Percentiles rank a stretch among this genome's conserved stretches.
Conservation (phyloP, 2,329 filamentous ascomycete species). For the Venturia oleaginea region DNA sequence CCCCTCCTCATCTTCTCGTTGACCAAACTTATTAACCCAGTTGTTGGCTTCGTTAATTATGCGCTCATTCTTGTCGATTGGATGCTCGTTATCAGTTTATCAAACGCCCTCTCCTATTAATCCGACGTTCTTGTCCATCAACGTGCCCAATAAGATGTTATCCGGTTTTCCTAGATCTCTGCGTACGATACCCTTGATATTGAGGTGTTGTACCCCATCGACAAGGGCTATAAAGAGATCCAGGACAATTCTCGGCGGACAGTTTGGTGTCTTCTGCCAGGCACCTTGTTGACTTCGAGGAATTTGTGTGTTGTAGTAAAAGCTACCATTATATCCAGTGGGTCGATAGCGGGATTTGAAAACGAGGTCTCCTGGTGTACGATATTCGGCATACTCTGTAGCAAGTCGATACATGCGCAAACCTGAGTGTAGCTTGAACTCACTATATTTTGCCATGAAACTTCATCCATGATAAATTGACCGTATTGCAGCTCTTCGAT, state of each 20-base stretch:
- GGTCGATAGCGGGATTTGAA: neutral
- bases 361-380: neutral
- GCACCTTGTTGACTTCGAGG: neutral
- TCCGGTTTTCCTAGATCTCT: neutral
- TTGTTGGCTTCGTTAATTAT: no score
- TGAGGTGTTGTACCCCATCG: neutral
- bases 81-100: no score
- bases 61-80: no score
- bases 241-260: neutral
- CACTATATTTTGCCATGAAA: neutral
- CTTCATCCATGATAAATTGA: neutral
- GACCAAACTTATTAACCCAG: no score
- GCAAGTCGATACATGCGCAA: neutral
- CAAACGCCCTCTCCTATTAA: no score
- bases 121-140: no score
- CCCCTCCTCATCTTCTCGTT: no score
- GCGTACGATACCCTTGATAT: neutral
- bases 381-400: neutral
- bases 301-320: neutral
- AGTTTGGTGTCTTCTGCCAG: neutral
- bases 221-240: neutral
- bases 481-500: neutral
- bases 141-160: neutral
- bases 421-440: neutral
- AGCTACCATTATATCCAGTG: neutral